Base-by-base conservation (phyloP, 306 rosid genomes). In the Clitoria ternatea region DNA sequence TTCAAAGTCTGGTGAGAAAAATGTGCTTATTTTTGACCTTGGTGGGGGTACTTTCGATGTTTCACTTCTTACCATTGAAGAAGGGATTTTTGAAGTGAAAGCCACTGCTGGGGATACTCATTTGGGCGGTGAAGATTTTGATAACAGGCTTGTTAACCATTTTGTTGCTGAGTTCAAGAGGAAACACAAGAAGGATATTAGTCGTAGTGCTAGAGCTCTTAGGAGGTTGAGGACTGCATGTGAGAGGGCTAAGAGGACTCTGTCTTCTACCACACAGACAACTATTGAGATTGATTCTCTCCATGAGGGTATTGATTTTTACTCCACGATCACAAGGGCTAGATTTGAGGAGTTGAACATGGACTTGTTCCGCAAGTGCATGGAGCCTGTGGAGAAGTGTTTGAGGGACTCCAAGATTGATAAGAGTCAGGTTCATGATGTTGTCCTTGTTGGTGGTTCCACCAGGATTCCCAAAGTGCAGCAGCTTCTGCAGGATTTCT, bases 301-400 rank as follows among this genome's bases (percentile, higher is more conserved):
- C 8, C 79, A 63, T 24, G 86, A 82, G 52, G 86, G 86, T 20
- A 79, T 79, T 36, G 86, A 82, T 42, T 82, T 82, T 61, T 82
- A 82, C 6, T 66, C 86, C 0, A 75, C 86, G 0, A 64, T 82
- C 37, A 82, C 86, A 0, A 57, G 86, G 20, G 86, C 86, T 0
- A 78, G 86, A n/a, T 82, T 82, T 43, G 86, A 82, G 44, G 86
- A 82, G 1, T 4, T 83, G 77, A 83, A 83, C 63, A 79, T 83
- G 87, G 87, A 83, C 27, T 53, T 83, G 79, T 83, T 83, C 10
- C 76, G 84, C 23, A 83, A 75, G 24, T 83, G 87, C 63, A 83
- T 79, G 87, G 87, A 83, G 6, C 87, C 87, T 7, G 87, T 83
- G 6, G 87, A 83, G 66, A 83, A 83, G 27, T 83, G 87, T 66